These are phyloP conservation scores for Desmodesmus armatus DNA, from an alignment of 139 green algal genomes.

Conservation along the genomic window DNA sequence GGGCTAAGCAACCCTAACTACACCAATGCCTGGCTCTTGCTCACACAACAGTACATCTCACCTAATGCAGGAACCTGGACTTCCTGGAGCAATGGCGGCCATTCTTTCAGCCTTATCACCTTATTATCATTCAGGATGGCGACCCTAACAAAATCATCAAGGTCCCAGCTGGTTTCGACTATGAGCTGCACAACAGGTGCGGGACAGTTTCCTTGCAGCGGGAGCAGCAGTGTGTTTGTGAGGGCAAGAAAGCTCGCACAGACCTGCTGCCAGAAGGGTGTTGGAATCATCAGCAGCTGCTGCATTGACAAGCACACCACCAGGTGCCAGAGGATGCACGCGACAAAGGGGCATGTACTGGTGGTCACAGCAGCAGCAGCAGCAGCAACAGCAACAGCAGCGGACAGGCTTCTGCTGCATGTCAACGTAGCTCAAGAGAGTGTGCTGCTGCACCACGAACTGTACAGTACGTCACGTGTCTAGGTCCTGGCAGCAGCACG, in stretches of 20 bases:
- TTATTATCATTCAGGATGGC: conserved; percentile 92
- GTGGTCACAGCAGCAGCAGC: background rate
- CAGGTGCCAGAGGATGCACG: too few relatives aligned
- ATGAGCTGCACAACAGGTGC: conserved; percentile 92
- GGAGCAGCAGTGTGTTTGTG: background rate
- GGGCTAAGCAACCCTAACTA: too few relatives aligned
- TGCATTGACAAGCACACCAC: too few relatives aligned
- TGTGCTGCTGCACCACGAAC: too few relatives aligned
- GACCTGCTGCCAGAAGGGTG: background rate
- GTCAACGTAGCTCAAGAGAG: too few relatives aligned
- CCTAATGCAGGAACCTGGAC: conserved; percentile 84
- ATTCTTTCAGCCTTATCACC: conserved; percentile 92
- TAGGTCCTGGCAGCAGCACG: too few relatives aligned
- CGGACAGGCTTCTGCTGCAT: too few relatives aligned
- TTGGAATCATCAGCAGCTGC: too few relatives aligned
- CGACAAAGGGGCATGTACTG: background rate
- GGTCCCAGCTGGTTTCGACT: conserved; percentile 92
- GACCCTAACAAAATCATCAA: conserved; percentile 84
- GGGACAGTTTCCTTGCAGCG: background rate
- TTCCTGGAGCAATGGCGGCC: conserved; percentile 91
- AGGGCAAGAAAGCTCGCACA: background rate
- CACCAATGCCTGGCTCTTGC: too few relatives aligned
- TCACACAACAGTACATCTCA: too few relatives aligned
- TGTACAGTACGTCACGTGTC: too few relatives aligned
- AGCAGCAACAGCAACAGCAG: background rate